These are phyloP conservation scores for Ophiostoma novo-ulmi DNA, from an alignment of 2,329 filamentous ascomycete species.

Conservation along the genomic window DNA sequence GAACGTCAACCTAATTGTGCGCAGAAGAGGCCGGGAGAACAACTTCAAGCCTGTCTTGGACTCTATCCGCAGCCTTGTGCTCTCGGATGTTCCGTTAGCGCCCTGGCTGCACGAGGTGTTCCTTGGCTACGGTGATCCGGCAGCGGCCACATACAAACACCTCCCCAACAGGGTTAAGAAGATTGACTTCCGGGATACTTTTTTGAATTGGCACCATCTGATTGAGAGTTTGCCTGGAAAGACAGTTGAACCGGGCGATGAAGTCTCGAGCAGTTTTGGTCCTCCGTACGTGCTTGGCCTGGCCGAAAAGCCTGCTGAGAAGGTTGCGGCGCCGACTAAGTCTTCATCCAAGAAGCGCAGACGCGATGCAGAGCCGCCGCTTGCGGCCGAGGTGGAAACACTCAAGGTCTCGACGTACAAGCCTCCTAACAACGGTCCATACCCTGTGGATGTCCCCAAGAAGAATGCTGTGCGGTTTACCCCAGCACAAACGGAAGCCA, in stretches of 20 bases:
- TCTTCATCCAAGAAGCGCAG: conserved; percentile 76
- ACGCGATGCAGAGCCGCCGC: conserved; percentile 65
- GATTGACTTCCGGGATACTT: conserved; percentile 89
- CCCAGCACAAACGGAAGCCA: conserved; percentile 82
- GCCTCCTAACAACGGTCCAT: conserved; percentile 82
- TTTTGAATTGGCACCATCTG: conserved; percentile 91
- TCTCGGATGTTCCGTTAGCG: conserved; percentile 80
- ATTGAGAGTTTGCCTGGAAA: conserved; percentile 85
- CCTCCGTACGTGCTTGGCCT: conserved; percentile 84
- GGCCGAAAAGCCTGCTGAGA: conserved; percentile 47
- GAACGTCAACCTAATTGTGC: conserved; percentile 76
- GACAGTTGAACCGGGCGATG: conserved; percentile 71
- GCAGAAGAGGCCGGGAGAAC: conserved; percentile 82
- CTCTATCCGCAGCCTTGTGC: conserved; percentile 78
- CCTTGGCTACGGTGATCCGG: conserved; percentile 91
- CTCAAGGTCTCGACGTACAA: conserved; percentile 86
- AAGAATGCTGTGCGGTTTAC: conserved; percentile 84
- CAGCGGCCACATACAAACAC: conserved; percentile 78
- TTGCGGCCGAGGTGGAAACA: conserved; percentile 58
- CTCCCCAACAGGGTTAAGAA: conserved; percentile 70
- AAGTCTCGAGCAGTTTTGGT: conserved; percentile 66
- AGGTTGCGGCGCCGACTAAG: conserved; percentile 45
- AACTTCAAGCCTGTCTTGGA: conserved; percentile 94
- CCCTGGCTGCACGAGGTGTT: conserved; percentile 96
- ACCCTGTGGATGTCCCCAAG: conserved; percentile 76